A percentile compares a stretch with the other conserved stretches of the same genome.
Conservation (phyloP, 2,329 filamentous ascomycete species). For the Penicillium sumatraense region DNA sequence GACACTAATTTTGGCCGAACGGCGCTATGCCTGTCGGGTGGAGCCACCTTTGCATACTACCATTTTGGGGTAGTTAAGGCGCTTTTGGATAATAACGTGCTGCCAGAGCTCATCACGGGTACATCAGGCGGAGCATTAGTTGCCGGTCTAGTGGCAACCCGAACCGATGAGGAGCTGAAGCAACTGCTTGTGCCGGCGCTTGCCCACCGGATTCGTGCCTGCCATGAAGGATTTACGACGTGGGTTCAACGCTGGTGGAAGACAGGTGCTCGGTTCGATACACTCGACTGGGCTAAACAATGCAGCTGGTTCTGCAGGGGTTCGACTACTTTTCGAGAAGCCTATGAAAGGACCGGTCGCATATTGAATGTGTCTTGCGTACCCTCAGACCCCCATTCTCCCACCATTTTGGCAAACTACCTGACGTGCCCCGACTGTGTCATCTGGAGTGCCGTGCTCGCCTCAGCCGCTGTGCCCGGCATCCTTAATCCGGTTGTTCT, state of each 20-base stretch:
- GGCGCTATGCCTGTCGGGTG: slow-evolving; percentile 89
- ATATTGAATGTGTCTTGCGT: slow-evolving; percentile 97
- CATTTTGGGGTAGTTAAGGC: slow-evolving; percentile 93
- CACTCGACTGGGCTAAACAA: slow-evolving; percentile 83
- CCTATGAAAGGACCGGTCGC: slow-evolving; percentile 89
- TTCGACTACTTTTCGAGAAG: slow-evolving; percentile 91
- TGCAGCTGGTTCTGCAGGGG: slow-evolving; percentile 90
- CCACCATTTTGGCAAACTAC: slow-evolving; percentile 91
- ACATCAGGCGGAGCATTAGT: slow-evolving; percentile 93
- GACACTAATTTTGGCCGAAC: slow-evolving; percentile 91
- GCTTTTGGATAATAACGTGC: slow-evolving; percentile 78
- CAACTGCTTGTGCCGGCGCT: slow-evolving; percentile 82
- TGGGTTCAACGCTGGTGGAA: slow-evolving; percentile 88
- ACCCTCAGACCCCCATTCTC: slow-evolving; percentile 92
- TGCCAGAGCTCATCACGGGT: slow-evolving; percentile 94
- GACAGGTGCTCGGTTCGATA: slow-evolving; percentile 93
- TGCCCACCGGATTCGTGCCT: slow-evolving; percentile 82
- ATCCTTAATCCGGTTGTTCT: slow-evolving; percentile 94
- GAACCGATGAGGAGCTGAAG: slow-evolving; percentile 90
- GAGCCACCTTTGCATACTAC: slow-evolving; percentile 94
- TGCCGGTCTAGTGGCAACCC: slow-evolving; percentile 82
- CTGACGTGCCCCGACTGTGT: slow-evolving; percentile 95
- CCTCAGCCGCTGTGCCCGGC: slow-evolving; percentile 92
- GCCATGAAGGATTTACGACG: slow-evolving; percentile 73
- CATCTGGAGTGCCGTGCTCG: slow-evolving; percentile 95